A percentile compares a stretch with the other conserved stretches of the same genome.
Evolutionary conservation across 2,329 filamentous ascomycete genomes (phyloP).

Genomic region (Exophiala spinifera): DNA sequence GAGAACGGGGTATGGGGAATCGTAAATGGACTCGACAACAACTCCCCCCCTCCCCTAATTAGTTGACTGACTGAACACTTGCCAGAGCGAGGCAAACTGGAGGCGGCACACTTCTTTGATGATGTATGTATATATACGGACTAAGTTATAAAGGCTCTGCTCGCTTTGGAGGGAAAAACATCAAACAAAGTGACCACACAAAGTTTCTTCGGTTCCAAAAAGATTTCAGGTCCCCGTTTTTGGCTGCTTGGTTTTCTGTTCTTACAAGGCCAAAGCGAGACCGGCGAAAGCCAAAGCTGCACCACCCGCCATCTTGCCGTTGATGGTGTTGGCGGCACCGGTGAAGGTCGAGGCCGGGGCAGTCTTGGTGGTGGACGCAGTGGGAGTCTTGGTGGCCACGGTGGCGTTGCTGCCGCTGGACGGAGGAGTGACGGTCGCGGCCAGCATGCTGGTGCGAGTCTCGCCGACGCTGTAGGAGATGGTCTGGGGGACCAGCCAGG

Average conservation of each 20-base stretch:
- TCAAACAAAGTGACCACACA: too few species aligned
- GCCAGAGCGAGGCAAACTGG: too few species aligned
- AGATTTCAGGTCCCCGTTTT: too few species aligned
- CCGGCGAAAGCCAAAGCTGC: slow-evolving; percentile 23
- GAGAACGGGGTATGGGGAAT: too few species aligned
- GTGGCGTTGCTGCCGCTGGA: not conserved
- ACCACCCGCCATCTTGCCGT: slow-evolving; percentile 16
- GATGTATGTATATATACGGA: too few species aligned
- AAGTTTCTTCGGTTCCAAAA: too few species aligned
- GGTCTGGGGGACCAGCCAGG: slow-evolving; percentile 14
- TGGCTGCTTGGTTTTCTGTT: not conserved
- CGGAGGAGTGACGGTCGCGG: slow-evolving; percentile 6
- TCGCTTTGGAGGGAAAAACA: too few species aligned
- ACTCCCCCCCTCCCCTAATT: too few species aligned
- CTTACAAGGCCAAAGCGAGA: slow-evolving; percentile 23
- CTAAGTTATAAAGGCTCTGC: too few species aligned
- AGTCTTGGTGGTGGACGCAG: not conserved
- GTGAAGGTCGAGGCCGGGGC: slow-evolving; percentile 10
- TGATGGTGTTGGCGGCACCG: slow-evolving; percentile 17
- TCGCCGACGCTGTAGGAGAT: slow-evolving; percentile 16
- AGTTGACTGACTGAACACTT: too few species aligned
- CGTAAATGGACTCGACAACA: too few species aligned
- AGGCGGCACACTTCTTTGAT: too few species aligned
- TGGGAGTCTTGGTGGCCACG: not conserved
- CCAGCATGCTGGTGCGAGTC: slow-evolving; percentile 19